phyloP scores from a whole-genome alignment of 2,329 filamentous ascomycete species.

The Penicillium crustosum region DNA sequence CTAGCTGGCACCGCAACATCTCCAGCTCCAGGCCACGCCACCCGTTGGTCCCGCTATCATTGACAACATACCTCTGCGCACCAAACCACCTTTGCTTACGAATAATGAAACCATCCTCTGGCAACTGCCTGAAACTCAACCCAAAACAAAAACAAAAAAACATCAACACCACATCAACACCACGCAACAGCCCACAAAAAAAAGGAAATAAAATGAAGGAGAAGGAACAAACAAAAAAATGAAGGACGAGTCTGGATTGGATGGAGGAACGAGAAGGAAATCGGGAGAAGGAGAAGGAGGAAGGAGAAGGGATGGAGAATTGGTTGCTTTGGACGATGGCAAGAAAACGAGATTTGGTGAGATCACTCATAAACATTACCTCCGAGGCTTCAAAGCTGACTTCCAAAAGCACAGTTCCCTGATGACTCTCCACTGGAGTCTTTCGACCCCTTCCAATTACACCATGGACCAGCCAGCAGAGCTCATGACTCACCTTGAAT shows the following conservation, averaged over 20 bases:
- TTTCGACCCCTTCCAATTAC: background rate
- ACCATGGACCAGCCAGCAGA: background rate
- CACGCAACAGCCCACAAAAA: background rate
- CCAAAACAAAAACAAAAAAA: background rate
- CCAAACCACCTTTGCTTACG: background rate
- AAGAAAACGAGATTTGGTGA: background rate
- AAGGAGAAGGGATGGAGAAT: background rate
- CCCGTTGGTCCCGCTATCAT: too few relatives aligned
- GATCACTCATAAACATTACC: background rate
- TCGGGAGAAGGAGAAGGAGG: background rate
- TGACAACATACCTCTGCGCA: background rate
- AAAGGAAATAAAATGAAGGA: background rate
- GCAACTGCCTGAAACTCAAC: background rate
- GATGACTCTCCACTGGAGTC: background rate
- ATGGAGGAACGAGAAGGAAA: background rate
- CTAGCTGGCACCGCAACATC: background rate
- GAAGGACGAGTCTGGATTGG: background rate
- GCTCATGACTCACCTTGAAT: background rate
- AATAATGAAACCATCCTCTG: too few relatives aligned
- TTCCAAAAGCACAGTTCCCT: background rate
- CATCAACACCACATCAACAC: background rate
- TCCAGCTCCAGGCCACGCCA: background rate
- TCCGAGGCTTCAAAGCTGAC: background rate
- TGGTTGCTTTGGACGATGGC: background rate
- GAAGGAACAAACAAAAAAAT: background rate